Conservation (phyloP, 192 early-diverging fungal species). For the Rhizophagus clarus region DNA sequence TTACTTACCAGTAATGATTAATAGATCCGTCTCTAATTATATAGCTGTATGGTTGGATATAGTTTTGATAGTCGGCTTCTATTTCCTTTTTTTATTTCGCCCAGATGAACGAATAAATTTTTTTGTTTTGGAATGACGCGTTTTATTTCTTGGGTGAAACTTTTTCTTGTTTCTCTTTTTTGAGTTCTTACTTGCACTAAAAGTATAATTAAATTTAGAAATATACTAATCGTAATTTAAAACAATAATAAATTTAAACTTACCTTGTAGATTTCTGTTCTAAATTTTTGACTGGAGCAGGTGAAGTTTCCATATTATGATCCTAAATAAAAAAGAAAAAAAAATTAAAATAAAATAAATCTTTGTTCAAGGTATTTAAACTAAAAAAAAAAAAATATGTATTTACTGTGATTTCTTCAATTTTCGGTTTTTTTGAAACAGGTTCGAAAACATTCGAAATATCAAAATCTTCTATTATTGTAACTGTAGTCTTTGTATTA, state of each 20-base stretch:
- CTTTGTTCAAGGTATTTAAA: no score
- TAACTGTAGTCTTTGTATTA: conserved; percentile 9
- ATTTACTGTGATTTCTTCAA: background rate
- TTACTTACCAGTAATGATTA: background rate
- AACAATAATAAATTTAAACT: no score
- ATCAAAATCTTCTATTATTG: conserved; percentile 26
- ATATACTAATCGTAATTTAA: no score
- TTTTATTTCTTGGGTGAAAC: background rate
- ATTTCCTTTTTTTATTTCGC: background rate
- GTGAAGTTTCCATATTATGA: background rate
- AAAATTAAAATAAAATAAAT: background rate
- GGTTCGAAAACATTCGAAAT: background rate
- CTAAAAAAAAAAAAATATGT: background rate
- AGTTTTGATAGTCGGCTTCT: background rate
- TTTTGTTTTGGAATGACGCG: background rate
- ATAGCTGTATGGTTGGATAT: no score
- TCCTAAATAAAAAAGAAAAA: background rate
- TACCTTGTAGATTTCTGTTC: background rate
- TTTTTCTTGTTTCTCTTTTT: background rate
- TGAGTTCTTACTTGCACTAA: background rate
- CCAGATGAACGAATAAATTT: background rate
- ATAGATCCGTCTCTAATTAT: background rate
- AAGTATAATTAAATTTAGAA: background rate
- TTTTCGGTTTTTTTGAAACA: background rate
- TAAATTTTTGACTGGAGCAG: background rate